phyloP scores from a whole-genome alignment of 78 protist species.

The Monocercomonoides exilis region DNA sequence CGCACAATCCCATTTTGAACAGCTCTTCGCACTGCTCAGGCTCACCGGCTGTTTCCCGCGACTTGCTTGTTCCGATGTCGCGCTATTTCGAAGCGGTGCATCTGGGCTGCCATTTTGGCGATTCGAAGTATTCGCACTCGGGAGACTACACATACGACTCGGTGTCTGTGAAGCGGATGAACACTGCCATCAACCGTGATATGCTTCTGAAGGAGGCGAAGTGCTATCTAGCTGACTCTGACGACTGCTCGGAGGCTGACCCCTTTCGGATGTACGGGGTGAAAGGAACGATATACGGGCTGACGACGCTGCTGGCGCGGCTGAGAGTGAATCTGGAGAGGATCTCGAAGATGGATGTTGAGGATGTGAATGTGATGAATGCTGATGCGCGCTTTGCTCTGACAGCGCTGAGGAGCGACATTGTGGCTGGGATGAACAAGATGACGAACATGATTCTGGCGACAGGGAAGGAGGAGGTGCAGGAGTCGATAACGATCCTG shows the following conservation, averaged over 20 bases:
- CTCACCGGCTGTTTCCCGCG: background rate
- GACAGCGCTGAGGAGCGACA: background rate
- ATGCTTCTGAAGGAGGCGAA: background rate
- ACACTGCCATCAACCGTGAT: background rate
- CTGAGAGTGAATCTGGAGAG: background rate
- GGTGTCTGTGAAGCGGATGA: background rate
- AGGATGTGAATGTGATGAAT: background rate
- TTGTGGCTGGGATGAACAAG: background rate
- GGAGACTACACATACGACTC: background rate
- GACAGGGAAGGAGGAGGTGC: background rate
- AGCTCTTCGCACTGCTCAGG: background rate
- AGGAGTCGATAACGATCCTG: background rate
- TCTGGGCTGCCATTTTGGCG: background rate
- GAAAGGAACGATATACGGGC: background rate
- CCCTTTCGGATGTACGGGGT: background rate
- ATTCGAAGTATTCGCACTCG: background rate
- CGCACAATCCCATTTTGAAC: background rate
- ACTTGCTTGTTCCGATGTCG: background rate
- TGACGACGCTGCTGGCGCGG: background rate
- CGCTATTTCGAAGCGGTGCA: background rate
- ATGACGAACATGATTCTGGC: background rate
- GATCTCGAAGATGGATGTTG: background rate
- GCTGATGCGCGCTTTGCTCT: background rate
- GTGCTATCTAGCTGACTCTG: background rate
- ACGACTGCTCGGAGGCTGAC: background rate